These are phyloP conservation scores for Thalassiosira mediterranea DNA, from an alignment of 352 stramenopile genomes.

Conservation along the genomic window DNA sequence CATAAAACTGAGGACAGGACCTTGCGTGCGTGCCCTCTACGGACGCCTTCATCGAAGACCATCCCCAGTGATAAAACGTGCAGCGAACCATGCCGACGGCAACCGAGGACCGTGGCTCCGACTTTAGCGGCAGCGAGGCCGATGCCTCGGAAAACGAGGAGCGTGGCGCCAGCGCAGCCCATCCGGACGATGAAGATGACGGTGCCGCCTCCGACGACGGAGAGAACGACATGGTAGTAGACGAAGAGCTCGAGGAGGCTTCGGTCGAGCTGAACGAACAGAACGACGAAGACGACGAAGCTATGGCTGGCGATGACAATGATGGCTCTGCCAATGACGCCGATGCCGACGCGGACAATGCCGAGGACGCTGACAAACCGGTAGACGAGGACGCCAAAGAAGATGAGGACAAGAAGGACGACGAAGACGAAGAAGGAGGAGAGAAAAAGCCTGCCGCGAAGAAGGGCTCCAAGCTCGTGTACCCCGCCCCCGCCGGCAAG, in stretches of 20 bases:
- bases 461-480: conserved; percentile 36
- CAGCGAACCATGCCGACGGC: conserved; percentile 2
- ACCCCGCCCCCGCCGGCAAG: too few species aligned
- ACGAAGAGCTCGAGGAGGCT: too few species aligned
- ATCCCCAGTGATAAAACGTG: too few species aligned
- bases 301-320: background rate
- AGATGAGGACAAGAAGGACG: background rate
- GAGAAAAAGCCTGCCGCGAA: conserved; percentile 38
- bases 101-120: background rate
- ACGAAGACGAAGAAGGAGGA: conserved; percentile 4
- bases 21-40: too few species aligned
- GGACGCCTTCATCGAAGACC: too few species aligned
- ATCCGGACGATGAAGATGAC: too few species aligned
- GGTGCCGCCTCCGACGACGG: background rate
- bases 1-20: too few species aligned
- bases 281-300: background rate
- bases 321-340: conserved; percentile 10
- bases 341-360: background rate
- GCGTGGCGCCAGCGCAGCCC: conserved; percentile 44
- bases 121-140: background rate
- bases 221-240: background rate
- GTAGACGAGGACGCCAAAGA: background rate
- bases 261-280: too few species aligned
- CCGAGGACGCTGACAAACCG: background rate
- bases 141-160: background rate